phyloP scores from a whole-genome alignment of 371 early-diverging fungal species.

The Zychaea mexicana region DNA sequence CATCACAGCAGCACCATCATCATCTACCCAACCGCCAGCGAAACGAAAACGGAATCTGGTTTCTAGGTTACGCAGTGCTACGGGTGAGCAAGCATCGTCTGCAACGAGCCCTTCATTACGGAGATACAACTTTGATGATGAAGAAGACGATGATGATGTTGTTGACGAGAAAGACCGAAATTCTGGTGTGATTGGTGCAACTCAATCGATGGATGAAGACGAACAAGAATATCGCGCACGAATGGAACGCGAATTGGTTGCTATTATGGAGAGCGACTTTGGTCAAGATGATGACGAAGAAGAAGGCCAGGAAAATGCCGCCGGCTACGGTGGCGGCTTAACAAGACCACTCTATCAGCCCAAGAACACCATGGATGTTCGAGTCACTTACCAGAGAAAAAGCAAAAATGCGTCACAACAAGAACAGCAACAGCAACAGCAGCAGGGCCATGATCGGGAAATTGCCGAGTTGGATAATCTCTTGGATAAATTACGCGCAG shows the following conservation, averaged over 20 bases:
- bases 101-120: neutral
- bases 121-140: constrained; percentile 1
- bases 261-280: constrained; percentile 3
- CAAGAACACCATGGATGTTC: neutral
- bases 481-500: neutral
- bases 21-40: neutral
- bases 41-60: constrained; percentile 6
- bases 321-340: neutral
- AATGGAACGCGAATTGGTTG: neutral
- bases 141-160: neutral
- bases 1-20: neutral
- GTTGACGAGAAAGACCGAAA: neutral
- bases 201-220: neutral
- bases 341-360: constrained; percentile 4
- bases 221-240: neutral
- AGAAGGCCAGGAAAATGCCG: neutral
- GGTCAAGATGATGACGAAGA: neutral
- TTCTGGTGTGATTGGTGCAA: neutral
- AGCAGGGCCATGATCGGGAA: neutral
- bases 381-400: constrained; percentile 1
- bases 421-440: neutral
- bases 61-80: neutral
- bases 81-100: neutral
- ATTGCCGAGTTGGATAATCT: neutral
- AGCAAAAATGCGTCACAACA: neutral